phyloP scores from a whole-genome alignment of 2,329 filamentous ascomycete species.

The Bipolaris oryzae region DNA sequence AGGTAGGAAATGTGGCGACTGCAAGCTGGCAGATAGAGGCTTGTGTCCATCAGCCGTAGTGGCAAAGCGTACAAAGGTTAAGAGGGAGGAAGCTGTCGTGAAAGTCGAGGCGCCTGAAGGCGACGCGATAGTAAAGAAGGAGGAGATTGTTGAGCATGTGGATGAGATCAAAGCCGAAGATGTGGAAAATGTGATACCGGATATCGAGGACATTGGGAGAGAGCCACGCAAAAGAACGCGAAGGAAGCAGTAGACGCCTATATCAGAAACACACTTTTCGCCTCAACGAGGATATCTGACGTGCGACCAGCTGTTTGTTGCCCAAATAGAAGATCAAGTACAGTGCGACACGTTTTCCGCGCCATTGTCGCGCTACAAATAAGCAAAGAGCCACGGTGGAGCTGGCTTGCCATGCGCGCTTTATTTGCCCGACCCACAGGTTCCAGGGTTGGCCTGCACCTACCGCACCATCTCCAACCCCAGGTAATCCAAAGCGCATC shows the following conservation, averaged over 20 bases:
- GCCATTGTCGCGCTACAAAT: conserved; percentile 2
- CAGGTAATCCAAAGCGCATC: neutral
- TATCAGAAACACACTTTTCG: neutral
- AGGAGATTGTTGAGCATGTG: conserved; percentile 19
- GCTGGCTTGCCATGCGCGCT: neutral
- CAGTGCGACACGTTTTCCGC: neutral
- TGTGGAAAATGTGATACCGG: conserved; percentile 26
- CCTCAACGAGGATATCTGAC: neutral
- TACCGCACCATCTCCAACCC: neutral
- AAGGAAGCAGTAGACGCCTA: conserved; percentile 3
- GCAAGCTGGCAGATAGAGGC: conserved; percentile 75
- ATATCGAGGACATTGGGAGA: conserved; percentile 45
- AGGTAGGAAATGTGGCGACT: conserved; percentile 81
- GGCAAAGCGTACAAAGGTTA: conserved; percentile 59
- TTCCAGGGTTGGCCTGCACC: neutral
- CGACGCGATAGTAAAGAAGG: conserved; percentile 34
- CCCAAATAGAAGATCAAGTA: neutral
- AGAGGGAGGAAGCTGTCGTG: conserved; percentile 49
- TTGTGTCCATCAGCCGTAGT: conserved; percentile 67
- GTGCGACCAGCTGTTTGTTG: neutral
- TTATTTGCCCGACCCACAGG: neutral
- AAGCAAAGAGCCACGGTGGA: conserved; percentile 2
- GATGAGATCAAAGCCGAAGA: conserved; percentile 38
- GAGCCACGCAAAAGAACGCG: conserved; percentile 11
- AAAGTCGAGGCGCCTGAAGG: conserved; percentile 46